phyloP scores from a whole-genome alignment of 169 alveolate species.

The Cryptosporidium sp. region DNA sequence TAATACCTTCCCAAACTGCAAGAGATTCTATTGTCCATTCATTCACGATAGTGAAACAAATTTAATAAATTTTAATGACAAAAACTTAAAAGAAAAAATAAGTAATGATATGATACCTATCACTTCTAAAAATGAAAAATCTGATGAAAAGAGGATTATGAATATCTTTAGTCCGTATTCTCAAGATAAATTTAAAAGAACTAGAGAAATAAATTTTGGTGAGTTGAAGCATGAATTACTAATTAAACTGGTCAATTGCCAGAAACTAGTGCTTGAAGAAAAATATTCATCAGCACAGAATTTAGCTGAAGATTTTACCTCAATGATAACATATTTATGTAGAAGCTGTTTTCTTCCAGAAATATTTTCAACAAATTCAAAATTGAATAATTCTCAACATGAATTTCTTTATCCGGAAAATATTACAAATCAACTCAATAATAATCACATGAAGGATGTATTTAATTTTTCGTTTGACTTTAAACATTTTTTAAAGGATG shows the following conservation, averaged over 20 bases:
- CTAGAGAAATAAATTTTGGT: background rate
- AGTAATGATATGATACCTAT: background rate
- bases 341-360: background rate
- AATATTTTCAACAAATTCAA: background rate
- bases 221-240: slow-evolving; percentile 30
- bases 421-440: background rate
- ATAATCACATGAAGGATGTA: background rate
- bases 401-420: background rate
- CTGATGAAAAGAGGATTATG: background rate
- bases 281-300: slow-evolving; percentile 40
- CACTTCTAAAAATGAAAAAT: background rate
- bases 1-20: slow-evolving; percentile 60
- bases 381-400: background rate
- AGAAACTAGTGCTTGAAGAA: slow-evolving; percentile 44
- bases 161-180: background rate
- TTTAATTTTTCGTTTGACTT: slow-evolving; percentile 19
- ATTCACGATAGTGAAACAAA: slow-evolving; percentile 17
- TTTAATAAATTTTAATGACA: background rate
- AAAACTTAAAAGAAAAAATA: background rate
- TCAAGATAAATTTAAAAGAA: background rate
- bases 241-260: slow-evolving; percentile 35
- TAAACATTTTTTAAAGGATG: background rate
- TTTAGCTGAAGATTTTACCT: slow-evolving; percentile 20
- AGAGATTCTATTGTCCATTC: slow-evolving; percentile 70
- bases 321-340: background rate